Conservation (phyloP, 2,329 filamentous ascomycete species). For the Talaromyces amestolkiae region DNA sequence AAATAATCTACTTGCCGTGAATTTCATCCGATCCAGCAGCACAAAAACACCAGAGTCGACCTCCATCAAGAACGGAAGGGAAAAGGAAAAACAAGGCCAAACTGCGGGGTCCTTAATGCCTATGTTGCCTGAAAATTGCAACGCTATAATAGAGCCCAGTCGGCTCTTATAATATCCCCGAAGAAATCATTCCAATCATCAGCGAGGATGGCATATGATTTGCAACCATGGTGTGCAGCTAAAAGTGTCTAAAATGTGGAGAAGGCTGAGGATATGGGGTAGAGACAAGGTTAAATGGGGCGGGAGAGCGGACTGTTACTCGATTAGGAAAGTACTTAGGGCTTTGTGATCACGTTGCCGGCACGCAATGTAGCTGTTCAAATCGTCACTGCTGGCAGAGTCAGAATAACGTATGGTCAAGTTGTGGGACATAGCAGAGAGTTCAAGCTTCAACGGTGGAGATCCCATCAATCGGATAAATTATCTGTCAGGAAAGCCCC, state of each 20-base stretch:
- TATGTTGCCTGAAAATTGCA: not conserved
- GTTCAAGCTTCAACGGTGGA: constrained; percentile 2
- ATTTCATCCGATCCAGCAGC: not conserved
- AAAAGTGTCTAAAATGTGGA: constrained; percentile 3
- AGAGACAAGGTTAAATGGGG: not conserved
- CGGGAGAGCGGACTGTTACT: not conserved
- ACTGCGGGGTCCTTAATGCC: not conserved
- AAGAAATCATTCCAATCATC: not conserved
- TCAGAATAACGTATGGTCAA: not conserved
- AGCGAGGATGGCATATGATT: not conserved
- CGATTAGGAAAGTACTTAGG: not conserved
- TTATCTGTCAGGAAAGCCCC: not conserved
- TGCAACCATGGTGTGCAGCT: not conserved
- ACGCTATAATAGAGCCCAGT: not conserved
- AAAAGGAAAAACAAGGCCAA: not conserved
- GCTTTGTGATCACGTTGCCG: not conserved
- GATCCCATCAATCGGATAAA: not conserved
- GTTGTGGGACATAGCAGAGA: not conserved
- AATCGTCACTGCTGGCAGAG: not conserved
- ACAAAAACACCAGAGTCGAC: not conserved
- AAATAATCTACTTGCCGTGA: not conserved
- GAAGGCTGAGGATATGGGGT: constrained; percentile 6
- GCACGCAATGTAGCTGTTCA: not conserved
- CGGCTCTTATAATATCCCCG: not conserved
- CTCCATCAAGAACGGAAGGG: no score